Percentiles rank a stretch among this genome's conserved stretches.
Conservation (phyloP, 805 yeast genomes). For the Lachancea meyersii region DNA sequence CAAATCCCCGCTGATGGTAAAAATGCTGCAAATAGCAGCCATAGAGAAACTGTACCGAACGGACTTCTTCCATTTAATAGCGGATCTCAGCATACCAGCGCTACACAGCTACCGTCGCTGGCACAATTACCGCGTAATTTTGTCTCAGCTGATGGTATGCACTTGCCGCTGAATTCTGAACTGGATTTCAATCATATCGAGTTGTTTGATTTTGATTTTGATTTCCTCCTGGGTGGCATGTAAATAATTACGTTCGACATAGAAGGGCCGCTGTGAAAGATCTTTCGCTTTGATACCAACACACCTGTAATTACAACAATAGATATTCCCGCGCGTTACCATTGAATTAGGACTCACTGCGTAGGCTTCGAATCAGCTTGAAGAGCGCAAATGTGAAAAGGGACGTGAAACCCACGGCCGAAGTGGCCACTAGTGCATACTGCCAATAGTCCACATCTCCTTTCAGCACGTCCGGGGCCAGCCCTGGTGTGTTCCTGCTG, state of each 20-base stretch:
- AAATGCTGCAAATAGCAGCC: not conserved
- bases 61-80: not conserved
- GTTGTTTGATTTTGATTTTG: conserved; percentile 3
- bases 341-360: conserved; percentile 16
- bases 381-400: conserved; percentile 60
- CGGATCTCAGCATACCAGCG: not conserved
- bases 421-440: conserved; percentile 53
- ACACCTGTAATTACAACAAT: too few species aligned
- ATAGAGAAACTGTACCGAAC: not conserved
- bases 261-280: too few species aligned
- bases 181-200: conserved; percentile 3
- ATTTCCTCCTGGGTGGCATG: conserved; percentile 1
- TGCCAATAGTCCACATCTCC: conserved; percentile 45
- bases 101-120: not conserved
- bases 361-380: conserved; percentile 30
- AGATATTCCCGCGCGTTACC: too few species aligned
- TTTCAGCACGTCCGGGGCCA: conserved; percentile 56
- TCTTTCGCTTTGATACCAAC: too few species aligned
- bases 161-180: not conserved
- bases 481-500: conserved; percentile 66
- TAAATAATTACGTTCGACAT: not conserved
- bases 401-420: conserved; percentile 63
- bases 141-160: not conserved
- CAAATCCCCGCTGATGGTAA: not conserved
- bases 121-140: not conserved